A percentile compares a stretch with the other conserved stretches of the same genome.
These are phyloP conservation scores for Boletus reticulatus DNA, from an alignment of 768 basidiomycete species.

Conservation along the genomic window DNA sequence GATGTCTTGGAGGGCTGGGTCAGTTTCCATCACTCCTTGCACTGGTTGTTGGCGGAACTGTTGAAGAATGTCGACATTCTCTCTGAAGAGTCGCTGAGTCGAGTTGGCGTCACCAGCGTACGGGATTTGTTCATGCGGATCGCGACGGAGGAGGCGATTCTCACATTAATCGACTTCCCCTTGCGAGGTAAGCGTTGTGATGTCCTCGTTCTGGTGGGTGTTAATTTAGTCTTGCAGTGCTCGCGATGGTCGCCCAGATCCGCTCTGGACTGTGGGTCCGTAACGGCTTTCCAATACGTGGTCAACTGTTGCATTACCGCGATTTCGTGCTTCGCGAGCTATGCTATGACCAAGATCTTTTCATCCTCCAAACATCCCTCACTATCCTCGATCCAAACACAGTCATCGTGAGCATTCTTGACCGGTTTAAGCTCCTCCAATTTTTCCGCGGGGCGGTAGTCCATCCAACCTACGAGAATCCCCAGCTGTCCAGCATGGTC, in stretches of 20 bases:
- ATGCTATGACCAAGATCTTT: constrained; percentile 95
- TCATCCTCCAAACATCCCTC: constrained; percentile 83
- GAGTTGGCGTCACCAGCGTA: constrained; percentile 52
- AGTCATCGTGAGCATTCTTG: constrained; percentile 82
- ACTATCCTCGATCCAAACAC: constrained; percentile 74
- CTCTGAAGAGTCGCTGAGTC: constrained; percentile 49
- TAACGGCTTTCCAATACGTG: constrained; percentile 93
- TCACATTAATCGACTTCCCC: constrained; percentile 85
- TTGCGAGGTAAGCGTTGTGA: constrained; percentile 62
- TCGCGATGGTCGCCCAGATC: constrained; percentile 92
- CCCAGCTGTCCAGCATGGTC: constrained; percentile 79
- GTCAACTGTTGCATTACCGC: constrained; percentile 92
- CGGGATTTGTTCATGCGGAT: constrained; percentile 60
- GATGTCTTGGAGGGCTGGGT: constrained; percentile 80
- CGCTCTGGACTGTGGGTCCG: constrained; percentile 96
- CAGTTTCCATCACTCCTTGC: constrained; percentile 90
- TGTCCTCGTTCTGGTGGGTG: neutral
- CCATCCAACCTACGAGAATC: constrained; percentile 61
- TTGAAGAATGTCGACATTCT: constrained; percentile 79
- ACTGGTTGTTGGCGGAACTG: constrained; percentile 88
- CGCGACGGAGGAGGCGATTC: constrained; percentile 63
- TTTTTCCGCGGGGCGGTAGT: constrained; percentile 70
- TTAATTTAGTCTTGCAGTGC: constrained; percentile 44
- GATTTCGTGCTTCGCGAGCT: constrained; percentile 95
- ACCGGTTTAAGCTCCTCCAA: constrained; percentile 78